phyloP scores from a whole-genome alignment of 768 basidiomycete genomes.

The Royoungia palumana region DNA sequence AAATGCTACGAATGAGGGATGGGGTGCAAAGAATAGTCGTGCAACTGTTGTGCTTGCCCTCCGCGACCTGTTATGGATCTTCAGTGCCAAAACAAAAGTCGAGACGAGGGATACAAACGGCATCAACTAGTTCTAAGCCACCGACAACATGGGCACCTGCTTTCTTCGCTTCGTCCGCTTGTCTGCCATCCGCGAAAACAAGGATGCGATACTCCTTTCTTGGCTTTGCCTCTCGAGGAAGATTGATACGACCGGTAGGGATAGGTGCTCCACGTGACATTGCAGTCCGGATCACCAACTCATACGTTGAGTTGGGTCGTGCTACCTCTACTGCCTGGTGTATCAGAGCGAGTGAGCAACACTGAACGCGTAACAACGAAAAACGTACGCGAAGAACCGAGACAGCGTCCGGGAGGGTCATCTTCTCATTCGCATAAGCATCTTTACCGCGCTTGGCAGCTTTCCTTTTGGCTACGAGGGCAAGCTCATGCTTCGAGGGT shows the following conservation, averaged over 20 bases:
- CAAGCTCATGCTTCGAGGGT: conserved; percentile 68
- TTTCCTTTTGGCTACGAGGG: conserved; percentile 59
- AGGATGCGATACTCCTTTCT: conserved; percentile 73
- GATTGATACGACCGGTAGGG: conserved; percentile 84
- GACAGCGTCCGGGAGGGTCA: conserved; percentile 64
- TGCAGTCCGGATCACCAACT: conserved; percentile 76
- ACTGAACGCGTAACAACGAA: background rate
- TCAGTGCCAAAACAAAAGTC: conserved; percentile 1
- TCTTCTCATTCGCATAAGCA: conserved; percentile 62
- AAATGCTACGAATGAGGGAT: conserved; percentile 72
- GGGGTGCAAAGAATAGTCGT: conserved; percentile 85
- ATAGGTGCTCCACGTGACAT: conserved; percentile 76
- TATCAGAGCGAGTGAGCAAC: conserved; percentile 6
- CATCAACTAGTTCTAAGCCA: conserved; percentile 84
- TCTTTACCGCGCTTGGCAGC: conserved; percentile 51
- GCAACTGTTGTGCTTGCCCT: conserved; percentile 62
- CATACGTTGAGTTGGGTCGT: conserved; percentile 71
- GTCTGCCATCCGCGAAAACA: conserved; percentile 88
- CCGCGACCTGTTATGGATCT: conserved; percentile 53
- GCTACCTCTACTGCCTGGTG: conserved; percentile 79
- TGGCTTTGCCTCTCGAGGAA: conserved; percentile 77
- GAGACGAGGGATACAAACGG: conserved; percentile 48
- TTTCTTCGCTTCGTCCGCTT: conserved; percentile 76
- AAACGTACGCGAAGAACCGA: conserved; percentile 63
- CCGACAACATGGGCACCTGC: conserved; percentile 92